Evolutionary conservation across 495 filamentous ascomycete genomes (phyloP).

Genomic region (Neurospora tetraspora): DNA sequence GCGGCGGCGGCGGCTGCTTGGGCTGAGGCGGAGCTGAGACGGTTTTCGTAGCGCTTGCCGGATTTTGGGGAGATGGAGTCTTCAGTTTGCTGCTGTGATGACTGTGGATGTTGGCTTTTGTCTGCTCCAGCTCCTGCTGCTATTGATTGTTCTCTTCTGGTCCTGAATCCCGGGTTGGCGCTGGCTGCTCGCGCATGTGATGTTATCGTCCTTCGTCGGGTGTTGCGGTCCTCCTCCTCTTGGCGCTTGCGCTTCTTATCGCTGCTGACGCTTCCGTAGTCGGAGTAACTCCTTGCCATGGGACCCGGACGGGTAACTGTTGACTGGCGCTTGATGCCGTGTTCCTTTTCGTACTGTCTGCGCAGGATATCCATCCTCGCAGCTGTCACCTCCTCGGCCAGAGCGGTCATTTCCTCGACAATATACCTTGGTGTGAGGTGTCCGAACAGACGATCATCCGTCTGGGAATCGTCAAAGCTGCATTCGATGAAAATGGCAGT

Average conservation of each 20-base stretch:
- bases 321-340: not conserved
- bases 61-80: conserved; percentile 28
- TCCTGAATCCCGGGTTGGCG: not conserved
- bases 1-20: not conserved
- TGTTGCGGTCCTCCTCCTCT: conserved; percentile 8
- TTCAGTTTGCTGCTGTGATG: conserved; percentile 10
- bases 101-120: not conserved
- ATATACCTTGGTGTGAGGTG: conserved; percentile 80
- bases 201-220: conserved; percentile 2
- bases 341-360: conserved; percentile 7
- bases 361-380: conserved; percentile 21
- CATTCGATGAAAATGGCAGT: conserved; percentile 90
- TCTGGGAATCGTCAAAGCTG: conserved; percentile 69
- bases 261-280: conserved; percentile 16
- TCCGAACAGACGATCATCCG: conserved; percentile 70
- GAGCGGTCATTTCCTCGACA: conserved; percentile 58
- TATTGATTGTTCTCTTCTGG: not conserved
- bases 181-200: not conserved
- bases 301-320: not conserved
- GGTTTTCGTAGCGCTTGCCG: not conserved
- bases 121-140: not conserved
- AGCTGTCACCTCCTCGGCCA: conserved; percentile 55
- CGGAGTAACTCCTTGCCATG: conserved; percentile 4
- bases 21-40: not conserved
- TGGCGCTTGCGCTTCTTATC: conserved; percentile 35